phyloP scores from a whole-genome alignment of 768 basidiomycete species.

The Hericium rajendrae region DNA sequence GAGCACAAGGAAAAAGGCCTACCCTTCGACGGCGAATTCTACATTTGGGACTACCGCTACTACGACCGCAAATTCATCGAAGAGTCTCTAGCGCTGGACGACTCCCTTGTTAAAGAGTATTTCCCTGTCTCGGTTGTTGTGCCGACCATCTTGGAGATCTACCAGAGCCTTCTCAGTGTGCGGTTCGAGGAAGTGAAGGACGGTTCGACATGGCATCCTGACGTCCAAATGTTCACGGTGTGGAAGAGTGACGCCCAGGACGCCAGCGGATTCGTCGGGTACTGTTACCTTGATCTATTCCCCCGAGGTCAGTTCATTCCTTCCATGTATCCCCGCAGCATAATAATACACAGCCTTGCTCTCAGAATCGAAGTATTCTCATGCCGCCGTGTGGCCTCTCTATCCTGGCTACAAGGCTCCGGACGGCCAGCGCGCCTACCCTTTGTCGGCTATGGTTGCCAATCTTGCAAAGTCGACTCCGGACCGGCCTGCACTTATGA shows the following conservation, averaged over 20 bases:
- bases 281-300: slow-evolving; percentile 84
- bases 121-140: slow-evolving; percentile 83
- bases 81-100: slow-evolving; percentile 58
- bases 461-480: slow-evolving; percentile 82
- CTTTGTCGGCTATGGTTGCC: slow-evolving; percentile 79
- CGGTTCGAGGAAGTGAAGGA: slow-evolving; percentile 37
- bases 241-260: slow-evolving; percentile 75
- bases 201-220: slow-evolving; percentile 77
- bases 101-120: slow-evolving; percentile 76
- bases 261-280: slow-evolving; percentile 66
- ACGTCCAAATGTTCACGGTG: slow-evolving; percentile 77
- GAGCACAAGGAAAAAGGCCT: slow-evolving; percentile 53
- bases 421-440: slow-evolving; percentile 57
- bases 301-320: slow-evolving; percentile 48
- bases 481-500: slow-evolving; percentile 74
- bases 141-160: slow-evolving; percentile 72
- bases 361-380: slow-evolving; percentile 68
- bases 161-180: slow-evolving; percentile 74
- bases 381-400: slow-evolving; percentile 80
- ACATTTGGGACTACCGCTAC: slow-evolving; percentile 80
- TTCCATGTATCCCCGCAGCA: neutral
- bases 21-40: slow-evolving; percentile 64
- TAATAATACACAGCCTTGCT: neutral
- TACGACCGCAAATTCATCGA: slow-evolving; percentile 62
- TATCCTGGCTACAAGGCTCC: slow-evolving; percentile 52